Conservation (phyloP, 306 rosid species). For the Pueraria montana region DNA sequence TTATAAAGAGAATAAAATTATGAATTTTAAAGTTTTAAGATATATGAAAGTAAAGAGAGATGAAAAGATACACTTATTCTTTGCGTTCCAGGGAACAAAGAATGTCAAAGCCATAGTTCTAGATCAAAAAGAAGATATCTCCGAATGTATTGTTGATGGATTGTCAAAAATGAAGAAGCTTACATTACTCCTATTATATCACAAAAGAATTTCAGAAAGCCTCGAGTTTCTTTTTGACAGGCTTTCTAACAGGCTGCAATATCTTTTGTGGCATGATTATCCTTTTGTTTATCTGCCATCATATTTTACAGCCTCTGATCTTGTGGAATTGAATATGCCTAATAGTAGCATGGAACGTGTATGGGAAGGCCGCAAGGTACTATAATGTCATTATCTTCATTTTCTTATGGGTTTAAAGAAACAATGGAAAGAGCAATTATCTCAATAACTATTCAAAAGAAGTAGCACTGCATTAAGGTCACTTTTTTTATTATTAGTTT, state of each 20-base stretch:
- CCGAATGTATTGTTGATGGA: not conserved
- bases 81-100: not conserved
- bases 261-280: conserved; percentile 39
- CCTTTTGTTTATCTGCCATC: conserved; percentile 44
- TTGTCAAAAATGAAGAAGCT: conserved; percentile 32
- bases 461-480: too few species aligned
- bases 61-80: not conserved
- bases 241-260: too few species aligned
- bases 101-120: not conserved
- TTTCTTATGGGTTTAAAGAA: too few species aligned
- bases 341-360: conserved; percentile 1
- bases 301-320: not conserved
- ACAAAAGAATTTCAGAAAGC: not conserved
- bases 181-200: conserved; percentile 10
- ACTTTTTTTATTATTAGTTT: too few species aligned
- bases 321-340: conserved; percentile 38
- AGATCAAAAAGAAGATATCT: not conserved
- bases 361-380: conserved; percentile 46
- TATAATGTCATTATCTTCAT: not conserved
- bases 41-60: too few species aligned
- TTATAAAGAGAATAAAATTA: too few species aligned
- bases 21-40: too few species aligned
- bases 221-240: not conserved
- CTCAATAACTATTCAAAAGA: too few species aligned
- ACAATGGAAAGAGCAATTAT: too few species aligned